These are phyloP conservation scores for Phoma herbarum DNA, from an alignment of 2,329 filamentous ascomycete genomes.

Conservation along the genomic window DNA sequence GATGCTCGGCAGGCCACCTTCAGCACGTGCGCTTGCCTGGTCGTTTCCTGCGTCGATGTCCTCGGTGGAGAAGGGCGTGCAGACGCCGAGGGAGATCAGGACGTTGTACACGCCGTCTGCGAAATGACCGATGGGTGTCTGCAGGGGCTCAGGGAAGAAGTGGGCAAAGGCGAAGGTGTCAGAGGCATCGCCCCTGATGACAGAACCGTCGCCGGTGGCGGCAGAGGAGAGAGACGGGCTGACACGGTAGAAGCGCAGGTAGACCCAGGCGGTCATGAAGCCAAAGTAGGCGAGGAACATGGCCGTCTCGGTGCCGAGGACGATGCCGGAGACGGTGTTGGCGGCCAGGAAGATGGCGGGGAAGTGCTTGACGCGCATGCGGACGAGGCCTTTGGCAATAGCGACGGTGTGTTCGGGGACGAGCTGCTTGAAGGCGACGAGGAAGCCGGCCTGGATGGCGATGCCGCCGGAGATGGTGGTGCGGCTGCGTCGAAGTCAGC, in stretches of 20 bases:
- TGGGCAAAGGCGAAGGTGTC: constrained; percentile 96
- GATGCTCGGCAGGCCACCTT: constrained; percentile 67
- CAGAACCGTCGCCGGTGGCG: constrained; percentile 60
- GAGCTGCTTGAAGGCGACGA: constrained; percentile 97
- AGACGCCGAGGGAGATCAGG: constrained; percentile 78
- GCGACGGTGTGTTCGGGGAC: constrained; percentile 97
- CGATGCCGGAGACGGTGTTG: constrained; percentile 70
- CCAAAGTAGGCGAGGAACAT: constrained; percentile 82
- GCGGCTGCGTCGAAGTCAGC: constrained; percentile 58
- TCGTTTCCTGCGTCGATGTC: constrained; percentile 79
- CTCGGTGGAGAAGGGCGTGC: constrained; percentile 83
- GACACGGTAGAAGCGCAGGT: constrained; percentile 92
- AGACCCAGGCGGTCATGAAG: constrained; percentile 90
- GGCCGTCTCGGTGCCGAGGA: constrained; percentile 76
- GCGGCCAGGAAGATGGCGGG: constrained; percentile 79
- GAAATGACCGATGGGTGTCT: constrained; percentile 78
- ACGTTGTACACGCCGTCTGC: constrained; percentile 77
- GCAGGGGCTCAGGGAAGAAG: constrained; percentile 88
- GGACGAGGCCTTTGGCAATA: constrained; percentile 86
- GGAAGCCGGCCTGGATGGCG: constrained; percentile 88
- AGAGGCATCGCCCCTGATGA: constrained; percentile 86
- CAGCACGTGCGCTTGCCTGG: constrained; percentile 71
- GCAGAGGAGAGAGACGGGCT: constrained; percentile 66
- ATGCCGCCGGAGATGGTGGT: constrained; percentile 89
- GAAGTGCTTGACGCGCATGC: constrained; percentile 85